A percentile compares a stretch with the other conserved stretches of the same genome.
Conservation (phyloP, 164 flowering plant genomes). For the Aristolochia fimbriata region DNA sequence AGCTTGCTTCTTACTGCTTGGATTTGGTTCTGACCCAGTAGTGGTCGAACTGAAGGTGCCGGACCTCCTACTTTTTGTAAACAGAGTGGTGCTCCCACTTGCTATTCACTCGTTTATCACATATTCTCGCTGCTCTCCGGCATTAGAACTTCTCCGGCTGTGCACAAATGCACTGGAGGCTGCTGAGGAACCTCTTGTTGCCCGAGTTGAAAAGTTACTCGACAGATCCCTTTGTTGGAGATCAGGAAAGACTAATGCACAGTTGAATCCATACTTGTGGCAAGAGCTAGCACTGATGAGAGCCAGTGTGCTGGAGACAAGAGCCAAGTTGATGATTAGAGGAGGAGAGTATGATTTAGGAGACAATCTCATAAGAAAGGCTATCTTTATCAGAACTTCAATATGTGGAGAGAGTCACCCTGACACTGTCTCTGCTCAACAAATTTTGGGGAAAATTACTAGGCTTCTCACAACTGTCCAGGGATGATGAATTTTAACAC, state of each 20-base stretch:
- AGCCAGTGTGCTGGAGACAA: slow-evolving; percentile 82
- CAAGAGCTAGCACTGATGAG: slow-evolving; percentile 74
- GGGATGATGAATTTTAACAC: background rate
- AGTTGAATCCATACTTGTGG: slow-evolving; percentile 82
- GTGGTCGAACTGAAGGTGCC: slow-evolving; percentile 57
- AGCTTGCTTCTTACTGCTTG: slow-evolving; percentile 70
- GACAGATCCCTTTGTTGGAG: slow-evolving; percentile 71
- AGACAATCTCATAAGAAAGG: slow-evolving; percentile 77
- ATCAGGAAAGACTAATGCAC: slow-evolving; percentile 59
- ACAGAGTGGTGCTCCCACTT: slow-evolving; percentile 61
- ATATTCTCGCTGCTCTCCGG: slow-evolving; percentile 68
- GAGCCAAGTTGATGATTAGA: slow-evolving; percentile 80
- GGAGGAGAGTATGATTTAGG: slow-evolving; percentile 81
- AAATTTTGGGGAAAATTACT: slow-evolving; percentile 66
- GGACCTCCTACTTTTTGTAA: slow-evolving; percentile 50
- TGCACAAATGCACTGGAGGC: slow-evolving; percentile 78
- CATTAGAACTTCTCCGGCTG: slow-evolving; percentile 68
- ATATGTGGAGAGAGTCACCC: slow-evolving; percentile 86
- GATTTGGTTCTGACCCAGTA: slow-evolving; percentile 50
- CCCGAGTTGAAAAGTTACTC: slow-evolving; percentile 80
- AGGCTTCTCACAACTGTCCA: slow-evolving; percentile 64
- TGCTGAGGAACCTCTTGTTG: slow-evolving; percentile 70
- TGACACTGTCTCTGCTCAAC: slow-evolving; percentile 58
- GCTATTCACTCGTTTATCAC: slow-evolving; percentile 60
- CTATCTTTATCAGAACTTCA: slow-evolving; percentile 70